Conservation (phyloP, 345 rosid genomes). For the Citrus australasica region DNA sequence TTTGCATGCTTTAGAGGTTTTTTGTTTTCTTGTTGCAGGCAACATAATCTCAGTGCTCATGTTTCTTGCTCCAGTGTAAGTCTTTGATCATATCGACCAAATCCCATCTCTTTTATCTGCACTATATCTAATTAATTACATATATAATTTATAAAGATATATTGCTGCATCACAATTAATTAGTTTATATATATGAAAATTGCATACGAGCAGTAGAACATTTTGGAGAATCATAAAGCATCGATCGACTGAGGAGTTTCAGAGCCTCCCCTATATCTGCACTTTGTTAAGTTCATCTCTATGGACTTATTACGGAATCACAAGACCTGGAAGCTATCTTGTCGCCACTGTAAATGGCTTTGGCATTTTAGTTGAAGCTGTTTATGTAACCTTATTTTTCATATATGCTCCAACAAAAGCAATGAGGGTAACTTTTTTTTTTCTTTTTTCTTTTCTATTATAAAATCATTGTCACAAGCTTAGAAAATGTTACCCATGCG, state of each 20-base stretch:
- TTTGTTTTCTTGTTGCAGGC: conserved; percentile 37
- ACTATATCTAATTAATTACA: background rate
- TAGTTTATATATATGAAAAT: background rate
- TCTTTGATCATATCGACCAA: background rate
- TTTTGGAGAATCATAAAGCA: conserved; percentile 49
- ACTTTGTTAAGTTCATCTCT: conserved; percentile 54
- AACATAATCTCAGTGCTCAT: conserved; percentile 65
- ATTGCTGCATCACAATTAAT: background rate
- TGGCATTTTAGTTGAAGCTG: conserved; percentile 55
- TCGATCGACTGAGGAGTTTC: conserved; percentile 63
- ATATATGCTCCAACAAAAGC: conserved; percentile 34
- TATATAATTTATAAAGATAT: too few relatives aligned
- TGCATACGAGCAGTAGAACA: conserved; percentile 34
- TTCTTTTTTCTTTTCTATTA: too few relatives aligned
- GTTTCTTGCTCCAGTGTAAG: conserved; percentile 79
- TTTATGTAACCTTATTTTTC: conserved; percentile 50
- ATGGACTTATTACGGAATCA: conserved; percentile 85
- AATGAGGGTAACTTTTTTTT: conserved; percentile 23
- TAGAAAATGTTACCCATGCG: too few relatives aligned
- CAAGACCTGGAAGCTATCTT: conserved; percentile 61
- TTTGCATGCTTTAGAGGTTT: background rate
- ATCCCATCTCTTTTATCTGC: background rate
- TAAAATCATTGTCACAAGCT: too few relatives aligned
- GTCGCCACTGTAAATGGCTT: conserved; percentile 74
- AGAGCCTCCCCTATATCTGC: conserved; percentile 71